phyloP scores from a whole-genome alignment of 495 filamentous ascomycete genomes.

The Xylaria venustula region DNA sequence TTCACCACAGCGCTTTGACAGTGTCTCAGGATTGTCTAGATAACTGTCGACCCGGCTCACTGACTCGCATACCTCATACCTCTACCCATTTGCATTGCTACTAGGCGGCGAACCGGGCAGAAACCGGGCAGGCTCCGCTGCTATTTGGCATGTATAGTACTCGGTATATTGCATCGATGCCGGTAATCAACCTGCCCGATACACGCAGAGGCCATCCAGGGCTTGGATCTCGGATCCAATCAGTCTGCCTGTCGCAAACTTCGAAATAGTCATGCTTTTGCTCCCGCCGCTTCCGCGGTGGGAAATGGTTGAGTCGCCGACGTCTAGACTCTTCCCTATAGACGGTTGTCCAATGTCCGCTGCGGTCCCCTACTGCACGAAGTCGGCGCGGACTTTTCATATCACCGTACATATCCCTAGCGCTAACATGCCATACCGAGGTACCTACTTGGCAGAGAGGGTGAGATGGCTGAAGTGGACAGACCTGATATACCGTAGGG shows the following conservation, averaged over 20 bases:
- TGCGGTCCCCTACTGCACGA: neutral
- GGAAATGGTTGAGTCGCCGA: neutral
- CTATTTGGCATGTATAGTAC: neutral
- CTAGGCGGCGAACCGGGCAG: neutral
- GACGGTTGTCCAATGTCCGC: neutral
- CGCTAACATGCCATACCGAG: no score
- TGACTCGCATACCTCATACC: no score
- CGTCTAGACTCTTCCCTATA: neutral
- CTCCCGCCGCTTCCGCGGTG: constrained; percentile 8
- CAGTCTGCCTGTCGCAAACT: neutral
- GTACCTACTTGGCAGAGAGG: no score
- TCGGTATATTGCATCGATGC: neutral
- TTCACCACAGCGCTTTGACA: no score
- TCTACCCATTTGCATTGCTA: neutral
- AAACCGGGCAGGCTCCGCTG: neutral
- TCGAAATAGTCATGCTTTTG: neutral
- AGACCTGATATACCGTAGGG: no score
- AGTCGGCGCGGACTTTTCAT: neutral
- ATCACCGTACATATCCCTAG: no score
- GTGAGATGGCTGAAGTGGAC: no score
- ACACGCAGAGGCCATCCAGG: neutral
- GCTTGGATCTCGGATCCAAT: constrained; percentile 1
- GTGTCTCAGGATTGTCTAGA: no score
- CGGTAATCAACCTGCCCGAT: neutral
- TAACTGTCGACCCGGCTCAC: no score